Base-by-base conservation (phyloP, 106 monocot species). In the Agapanthus africanus region DNA sequence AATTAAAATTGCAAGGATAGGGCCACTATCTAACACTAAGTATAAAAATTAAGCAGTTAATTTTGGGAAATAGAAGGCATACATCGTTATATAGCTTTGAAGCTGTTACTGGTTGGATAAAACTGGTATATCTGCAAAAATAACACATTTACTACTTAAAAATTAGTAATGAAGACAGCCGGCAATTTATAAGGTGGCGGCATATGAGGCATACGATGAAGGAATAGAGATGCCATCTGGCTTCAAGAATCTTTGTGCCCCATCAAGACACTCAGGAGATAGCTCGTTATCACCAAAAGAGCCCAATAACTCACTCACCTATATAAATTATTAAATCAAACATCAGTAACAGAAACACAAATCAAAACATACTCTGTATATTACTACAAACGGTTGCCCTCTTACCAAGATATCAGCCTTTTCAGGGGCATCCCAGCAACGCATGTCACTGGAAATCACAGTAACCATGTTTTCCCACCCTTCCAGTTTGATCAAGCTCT, bases 191-290 rank as follows among this genome's bases (percentile, higher is more conserved):
- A 59, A 32, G 32, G 25, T 26, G 22, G 34, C 37, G 18, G 35
- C 19, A 36, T 11, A 32, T 21, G 36, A 16, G 5, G 35, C 80
- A 75, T 90, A 94, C 95, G 81, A 80, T 38, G 88, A 88, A 31
- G 95, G 95, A 80, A 95, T 95, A 11, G 95, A 95, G 75, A 95
- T 95, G 77, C 95, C 95, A 82, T 95, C 91, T 28, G 91, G 73
- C 71, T 91, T 91, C 78, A 95, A 79, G 70, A 91, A 95, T 71
- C 80, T 83, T 71, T 88, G 84, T 60, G 91, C 95, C 19, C 95
- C 95, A 79, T 95, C 95, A 56, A 95, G 88, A 59, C 95, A 95
- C 82, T 95, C 95, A 19, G 95, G 95, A 22, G 95, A 95, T 3
- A 95, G 83, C 66, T 95, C 95, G 75, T 95, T 95, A 37, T 95